Evolutionary conservation across 208 protist species (phyloP).

Genomic region (Wallacemonas rigidus): DNA sequence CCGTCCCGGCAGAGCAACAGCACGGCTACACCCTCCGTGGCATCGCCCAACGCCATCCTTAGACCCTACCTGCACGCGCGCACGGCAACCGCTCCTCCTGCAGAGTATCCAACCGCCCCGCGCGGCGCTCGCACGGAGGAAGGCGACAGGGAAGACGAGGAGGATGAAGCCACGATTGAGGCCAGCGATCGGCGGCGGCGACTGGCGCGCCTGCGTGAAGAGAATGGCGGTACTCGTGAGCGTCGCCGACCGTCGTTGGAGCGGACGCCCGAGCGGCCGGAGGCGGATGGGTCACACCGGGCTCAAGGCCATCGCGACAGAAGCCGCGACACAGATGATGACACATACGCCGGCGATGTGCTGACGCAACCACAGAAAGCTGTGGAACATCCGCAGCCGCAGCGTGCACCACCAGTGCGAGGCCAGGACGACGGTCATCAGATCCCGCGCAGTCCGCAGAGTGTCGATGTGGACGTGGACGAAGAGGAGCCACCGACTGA

Average conservation of each 20-base stretch:
- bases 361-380: constrained; percentile 18
- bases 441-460: not conserved
- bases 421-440: not conserved
- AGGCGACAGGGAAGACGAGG: not conserved
- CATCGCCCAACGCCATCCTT: not conserved
- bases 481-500: constrained; percentile 16
- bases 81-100: constrained; percentile 17
- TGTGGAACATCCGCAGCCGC: not conserved
- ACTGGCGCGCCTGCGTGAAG: not conserved
- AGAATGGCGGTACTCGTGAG: not conserved
- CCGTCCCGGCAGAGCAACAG: not conserved
- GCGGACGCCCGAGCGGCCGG: not conserved
- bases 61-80: constrained; percentile 5
- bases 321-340: not conserved
- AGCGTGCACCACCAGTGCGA: not conserved
- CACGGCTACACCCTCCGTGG: not conserved
- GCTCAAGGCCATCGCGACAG: not conserved
- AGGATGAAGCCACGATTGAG: constrained; percentile 21
- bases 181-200: constrained; percentile 18
- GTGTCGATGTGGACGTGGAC: not conserved
- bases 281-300: not conserved
- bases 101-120: not conserved
- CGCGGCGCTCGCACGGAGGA: no score
- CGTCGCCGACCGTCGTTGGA: not conserved
- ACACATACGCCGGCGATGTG: constrained; percentile 11